Evolutionary conservation across 306 rosid genomes (phyloP).

Genomic region (Cajanus cajan): DNA sequence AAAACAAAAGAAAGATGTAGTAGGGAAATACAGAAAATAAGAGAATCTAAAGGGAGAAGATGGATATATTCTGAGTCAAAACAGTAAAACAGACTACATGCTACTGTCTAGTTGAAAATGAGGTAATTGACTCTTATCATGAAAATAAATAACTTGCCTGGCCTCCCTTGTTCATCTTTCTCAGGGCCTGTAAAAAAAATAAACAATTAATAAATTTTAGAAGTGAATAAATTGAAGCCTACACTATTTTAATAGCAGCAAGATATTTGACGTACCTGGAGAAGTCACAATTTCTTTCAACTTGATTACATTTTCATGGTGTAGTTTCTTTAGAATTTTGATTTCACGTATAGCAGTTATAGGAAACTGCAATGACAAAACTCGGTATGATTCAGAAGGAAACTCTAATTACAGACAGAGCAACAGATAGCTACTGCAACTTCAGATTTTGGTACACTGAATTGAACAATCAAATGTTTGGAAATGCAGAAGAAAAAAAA

Average conservation of each 20-base stretch:
- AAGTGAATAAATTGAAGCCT: not conserved
- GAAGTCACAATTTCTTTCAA: slow-evolving; percentile 74
- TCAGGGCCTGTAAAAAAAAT: slow-evolving; percentile 44
- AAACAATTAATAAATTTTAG: not conserved
- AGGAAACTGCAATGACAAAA: slow-evolving; percentile 54
- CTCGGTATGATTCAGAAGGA: not conserved
- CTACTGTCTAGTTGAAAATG: not conserved
- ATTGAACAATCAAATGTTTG: not conserved
- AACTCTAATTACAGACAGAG: not conserved
- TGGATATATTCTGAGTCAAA: not conserved
- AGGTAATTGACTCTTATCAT: not conserved
- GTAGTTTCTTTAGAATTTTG: slow-evolving; percentile 65
- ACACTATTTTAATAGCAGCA: not conserved
- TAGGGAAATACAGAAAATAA: not conserved
- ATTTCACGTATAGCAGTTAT: slow-evolving; percentile 77
- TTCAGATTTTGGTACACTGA: not conserved
- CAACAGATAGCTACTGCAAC: not conserved
- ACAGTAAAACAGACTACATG: slow-evolving; percentile 5
- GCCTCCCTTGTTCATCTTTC: slow-evolving; percentile 65
- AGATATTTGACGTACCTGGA: slow-evolving; percentile 42
- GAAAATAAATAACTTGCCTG: slow-evolving; percentile 41
- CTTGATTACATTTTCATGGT: slow-evolving; percentile 69
- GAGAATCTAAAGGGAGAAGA: not conserved
- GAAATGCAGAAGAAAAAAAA: not conserved
- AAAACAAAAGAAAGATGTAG: not conserved